phyloP scores from a whole-genome alignment of 2,329 filamentous ascomycete species.

The Cordyceps cicadae region DNA sequence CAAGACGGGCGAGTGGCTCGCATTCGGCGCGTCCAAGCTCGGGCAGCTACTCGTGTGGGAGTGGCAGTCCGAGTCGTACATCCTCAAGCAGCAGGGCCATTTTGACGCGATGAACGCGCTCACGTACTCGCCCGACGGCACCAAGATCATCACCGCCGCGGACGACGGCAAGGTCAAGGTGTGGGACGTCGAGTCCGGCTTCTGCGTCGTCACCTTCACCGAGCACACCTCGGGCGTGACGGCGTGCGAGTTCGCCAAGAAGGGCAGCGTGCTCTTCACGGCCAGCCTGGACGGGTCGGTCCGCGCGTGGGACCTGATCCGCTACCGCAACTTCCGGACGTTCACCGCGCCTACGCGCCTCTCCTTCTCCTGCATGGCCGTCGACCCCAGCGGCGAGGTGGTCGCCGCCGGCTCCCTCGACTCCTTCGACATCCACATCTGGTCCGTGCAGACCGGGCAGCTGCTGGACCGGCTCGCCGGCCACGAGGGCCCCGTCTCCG shows the following conservation, averaged over 20 bases:
- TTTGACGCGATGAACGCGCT: conserved; percentile 93
- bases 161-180: conserved; percentile 99
- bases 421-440: conserved; percentile 95
- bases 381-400: conserved; percentile 95
- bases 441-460: conserved; percentile 97
- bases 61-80: conserved; percentile 98
- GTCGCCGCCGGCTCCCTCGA: conserved; percentile 92
- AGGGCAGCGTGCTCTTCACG: conserved; percentile 92
- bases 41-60: conserved; percentile 98
- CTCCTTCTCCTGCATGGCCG: conserved; percentile 87
- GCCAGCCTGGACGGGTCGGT: conserved; percentile 90
- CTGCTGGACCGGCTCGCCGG: conserved; percentile 83
- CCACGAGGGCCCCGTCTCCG: conserved; percentile 88
- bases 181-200: conserved; percentile 93
- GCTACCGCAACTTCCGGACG: conserved; percentile 94
- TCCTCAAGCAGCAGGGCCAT: conserved; percentile 95
- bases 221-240: conserved; percentile 94
- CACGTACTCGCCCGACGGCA: conserved; percentile 87
- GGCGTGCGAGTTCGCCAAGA: conserved; percentile 88
- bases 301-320: conserved; percentile 89
- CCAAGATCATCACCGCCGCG: conserved; percentile 83
- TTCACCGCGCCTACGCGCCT: conserved; percentile 89
- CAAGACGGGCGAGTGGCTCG: conserved; percentile 90
- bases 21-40: conserved; percentile 89
- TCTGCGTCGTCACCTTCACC: conserved; percentile 96